Conservation (phyloP, 371 early-diverging fungal species). For the Capillidium rhysosporum region DNA sequence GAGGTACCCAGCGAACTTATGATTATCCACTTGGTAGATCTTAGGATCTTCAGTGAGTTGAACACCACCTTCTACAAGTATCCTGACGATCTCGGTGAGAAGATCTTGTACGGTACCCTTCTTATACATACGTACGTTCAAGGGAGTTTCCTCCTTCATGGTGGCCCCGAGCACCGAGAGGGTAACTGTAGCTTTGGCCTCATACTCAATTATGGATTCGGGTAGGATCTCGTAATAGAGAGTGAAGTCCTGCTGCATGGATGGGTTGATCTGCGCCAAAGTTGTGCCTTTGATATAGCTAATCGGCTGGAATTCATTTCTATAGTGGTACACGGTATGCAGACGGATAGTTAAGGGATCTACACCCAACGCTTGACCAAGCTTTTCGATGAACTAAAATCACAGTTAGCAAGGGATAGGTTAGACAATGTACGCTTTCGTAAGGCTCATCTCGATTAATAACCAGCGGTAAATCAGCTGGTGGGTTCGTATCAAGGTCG, state of each 20-base stretch:
- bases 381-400: background rate
- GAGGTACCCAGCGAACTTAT: conserved; percentile 19
- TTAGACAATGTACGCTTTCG: conserved; percentile 20
- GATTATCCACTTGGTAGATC: conserved; percentile 18
- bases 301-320: too few species aligned
- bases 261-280: too few species aligned
- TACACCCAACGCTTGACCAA: conserved; percentile 29
- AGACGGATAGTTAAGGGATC: conserved; percentile 50
- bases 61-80: conserved; percentile 20
- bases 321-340: conserved; percentile 6
- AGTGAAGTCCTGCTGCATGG: background rate
- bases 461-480: conserved; percentile 20
- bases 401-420: background rate
- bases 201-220: conserved; percentile 55
- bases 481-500: conserved; percentile 6
- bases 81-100: conserved; percentile 27
- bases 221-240: conserved; percentile 62
- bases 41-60: conserved; percentile 15
- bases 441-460: conserved; percentile 17
- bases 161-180: conserved; percentile 29
- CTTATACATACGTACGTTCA: conserved; percentile 33
- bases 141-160: conserved; percentile 18
- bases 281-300: too few species aligned
- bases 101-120: conserved; percentile 30
- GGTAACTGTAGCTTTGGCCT: conserved; percentile 40